Evolutionary conservation across 495 filamentous ascomycete genomes (phyloP), one percentile per base, ranked within the genome.

Genomic region (Platismatia glauca): DNA sequence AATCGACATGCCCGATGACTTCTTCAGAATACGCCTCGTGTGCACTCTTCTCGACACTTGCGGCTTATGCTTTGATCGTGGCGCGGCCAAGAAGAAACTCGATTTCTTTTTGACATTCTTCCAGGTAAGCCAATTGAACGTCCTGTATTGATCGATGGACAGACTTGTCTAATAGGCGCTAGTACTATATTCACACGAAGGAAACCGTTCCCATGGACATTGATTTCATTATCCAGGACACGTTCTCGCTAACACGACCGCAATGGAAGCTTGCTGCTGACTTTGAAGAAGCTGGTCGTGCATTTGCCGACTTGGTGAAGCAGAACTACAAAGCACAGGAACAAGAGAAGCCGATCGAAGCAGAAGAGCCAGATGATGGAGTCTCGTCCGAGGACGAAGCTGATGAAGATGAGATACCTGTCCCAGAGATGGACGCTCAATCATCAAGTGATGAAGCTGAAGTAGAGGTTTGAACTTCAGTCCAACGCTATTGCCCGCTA

Each of bases 31-130:
- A 70, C 89, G 94, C 24, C 78, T 99, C 39, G 88, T 93, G 38
- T 89, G 91, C 58, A 91, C 86, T 7, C 76, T 97, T 24, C 83
- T 99, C 5, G 94, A 99, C 75, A 96, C 91, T 8, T 97, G 95
- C 69, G 94, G 94, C 55, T 87, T 92, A 73, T 97, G 90, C 75
- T 99, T 96, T 70, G 92, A 97, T 73, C 87, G 91, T 59, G 94
- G 95, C 7, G 84, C 86, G 39, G 86, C 92, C 1, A 94, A 91
- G 71, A 97, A 96, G 79, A 99, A 97, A 77, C 82, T 99, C 20
- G 94, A 99, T 70, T 97, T 96, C 74, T 99, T 97, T 78, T 80
- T 99, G 58, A 93, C 88, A 0, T 99, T 97, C 75, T 91, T 97
- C 72, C 94, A 91, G 74, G 83, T 84, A 72, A 61, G 31, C 59